phyloP scores from a whole-genome alignment of 116 monocot species.

The Iris pallida region DNA sequence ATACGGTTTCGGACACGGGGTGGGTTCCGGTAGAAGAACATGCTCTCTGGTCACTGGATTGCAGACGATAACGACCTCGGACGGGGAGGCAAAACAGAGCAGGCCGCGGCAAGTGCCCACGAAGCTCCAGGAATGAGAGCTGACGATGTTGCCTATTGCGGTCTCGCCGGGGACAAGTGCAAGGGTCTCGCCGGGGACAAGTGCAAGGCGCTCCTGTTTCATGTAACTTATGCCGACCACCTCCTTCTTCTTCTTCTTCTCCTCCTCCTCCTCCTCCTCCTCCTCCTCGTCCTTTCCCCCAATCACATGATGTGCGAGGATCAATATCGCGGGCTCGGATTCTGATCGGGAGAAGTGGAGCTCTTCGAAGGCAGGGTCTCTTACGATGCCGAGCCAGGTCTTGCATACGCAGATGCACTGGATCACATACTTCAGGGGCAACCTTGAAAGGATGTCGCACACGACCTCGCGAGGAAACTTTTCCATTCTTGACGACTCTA shows the following conservation, averaged over 20 bases:
- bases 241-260: no score
- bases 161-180: background rate
- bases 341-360: background rate
- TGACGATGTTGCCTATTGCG: slow-evolving; percentile 11
- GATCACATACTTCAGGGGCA: slow-evolving; percentile 10
- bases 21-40: slow-evolving; percentile 6
- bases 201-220: no score
- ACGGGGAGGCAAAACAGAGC: slow-evolving; percentile 10
- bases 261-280: no score
- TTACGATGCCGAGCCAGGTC: slow-evolving; percentile 13
- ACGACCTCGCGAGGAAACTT: background rate
- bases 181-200: no score
- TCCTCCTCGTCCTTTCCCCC: slow-evolving; percentile 2
- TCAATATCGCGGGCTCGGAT: slow-evolving; percentile 1
- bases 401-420: slow-evolving; percentile 2
- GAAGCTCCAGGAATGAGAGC: background rate
- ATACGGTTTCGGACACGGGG: background rate
- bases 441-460: slow-evolving; percentile 16
- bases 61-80: slow-evolving; percentile 3
- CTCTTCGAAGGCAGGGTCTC: slow-evolving; percentile 5
- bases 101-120: slow-evolving; percentile 15
- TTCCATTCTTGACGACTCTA: slow-evolving; percentile 6
- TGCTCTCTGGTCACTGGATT: slow-evolving; percentile 11
- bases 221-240: slow-evolving; percentile 5
- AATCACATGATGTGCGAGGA: background rate